phyloP scores from a whole-genome alignment of 2,329 filamentous ascomycete species.

The Cyphellophora attinorum region DNA sequence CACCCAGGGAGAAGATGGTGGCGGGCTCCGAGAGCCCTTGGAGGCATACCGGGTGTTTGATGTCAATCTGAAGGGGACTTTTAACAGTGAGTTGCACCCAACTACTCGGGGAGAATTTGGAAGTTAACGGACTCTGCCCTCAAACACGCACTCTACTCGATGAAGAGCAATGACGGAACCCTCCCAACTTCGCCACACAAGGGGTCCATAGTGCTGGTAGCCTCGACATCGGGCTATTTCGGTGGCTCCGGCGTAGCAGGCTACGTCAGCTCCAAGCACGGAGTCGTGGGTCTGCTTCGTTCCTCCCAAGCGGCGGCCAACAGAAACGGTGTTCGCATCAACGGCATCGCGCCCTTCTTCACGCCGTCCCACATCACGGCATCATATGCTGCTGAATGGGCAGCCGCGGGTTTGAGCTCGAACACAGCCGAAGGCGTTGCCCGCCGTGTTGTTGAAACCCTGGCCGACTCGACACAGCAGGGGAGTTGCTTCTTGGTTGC shows the following conservation, averaged over 20 bases:
- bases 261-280: constrained; percentile 36
- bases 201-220: constrained; percentile 31
- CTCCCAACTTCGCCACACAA: constrained; percentile 8
- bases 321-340: constrained; percentile 29
- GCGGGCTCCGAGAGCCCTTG: constrained; percentile 2
- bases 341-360: constrained; percentile 40
- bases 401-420: constrained; percentile 27
- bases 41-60: constrained; percentile 22
- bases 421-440: constrained; percentile 36
- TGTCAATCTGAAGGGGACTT: constrained; percentile 35
- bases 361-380: constrained; percentile 36
- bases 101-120: constrained; percentile 1
- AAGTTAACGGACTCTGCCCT: constrained; percentile 20
- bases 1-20: constrained; percentile 21
- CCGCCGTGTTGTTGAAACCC: constrained; percentile 23
- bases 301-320: constrained; percentile 26
- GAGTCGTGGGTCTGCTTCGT: constrained; percentile 30
- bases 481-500: background rate
- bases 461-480: background rate
- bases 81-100: constrained; percentile 28
- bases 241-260: constrained; percentile 32
- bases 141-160: too few species aligned
- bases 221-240: constrained; percentile 35
- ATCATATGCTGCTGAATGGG: constrained; percentile 29
- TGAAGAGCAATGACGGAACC: too few species aligned